Base-by-base conservation (phyloP, 495 filamentous ascomycete genomes). In the Tuber indicum region DNA sequence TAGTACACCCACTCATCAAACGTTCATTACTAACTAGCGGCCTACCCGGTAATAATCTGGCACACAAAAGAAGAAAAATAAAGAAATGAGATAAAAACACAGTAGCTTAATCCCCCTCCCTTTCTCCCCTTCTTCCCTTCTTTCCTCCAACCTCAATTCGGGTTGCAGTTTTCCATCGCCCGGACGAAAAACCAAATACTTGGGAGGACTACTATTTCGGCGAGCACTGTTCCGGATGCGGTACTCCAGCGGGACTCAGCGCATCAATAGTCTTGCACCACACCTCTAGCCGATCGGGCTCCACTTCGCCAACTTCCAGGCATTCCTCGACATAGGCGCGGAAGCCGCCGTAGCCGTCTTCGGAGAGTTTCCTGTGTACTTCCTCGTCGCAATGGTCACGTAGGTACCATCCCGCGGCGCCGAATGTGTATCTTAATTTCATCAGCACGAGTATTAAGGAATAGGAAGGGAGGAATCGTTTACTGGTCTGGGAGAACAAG, bases 371-470 rank as follows among this genome's bases (percentile, higher is more conserved):
- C 1, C 14, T n/a, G 17, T 62, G 42, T 21, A 73, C 42, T 17
- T 46, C 73, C 0, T 62, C 0, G 21, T 39, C 47, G 16, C 73
- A 80, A 32, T 79, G n/a, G 0, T 32, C 72, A 12, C 12, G n/a
- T 3, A 80, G 77, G 44, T 47, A 80, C 77, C 77, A 80, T 0
- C 73, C 39, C 9, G 78, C 78, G 8, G 78, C 52, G 16, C 62
- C 71, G 36, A 79, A 80, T 0, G 78, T 73, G 44, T 72, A 80
- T 17, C 78, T 79, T 26, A 42, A 14, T 36, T 23, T 69, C 44
- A 66, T 72, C 9, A 62, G 23, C 7, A 23, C 3, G 2, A 16
- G 26, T 3, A 23, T 10, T 3, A 43, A 19, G 10, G 12, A 19
- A n/a, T 44, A 0, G n/a, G 26, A 43, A 19, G n/a, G 44, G 26